Evolutionary conservation across 805 yeast species (phyloP), one percentile per base, ranked within the genome.

Genomic region (Kodamaea kaohsiungensis): DNA sequence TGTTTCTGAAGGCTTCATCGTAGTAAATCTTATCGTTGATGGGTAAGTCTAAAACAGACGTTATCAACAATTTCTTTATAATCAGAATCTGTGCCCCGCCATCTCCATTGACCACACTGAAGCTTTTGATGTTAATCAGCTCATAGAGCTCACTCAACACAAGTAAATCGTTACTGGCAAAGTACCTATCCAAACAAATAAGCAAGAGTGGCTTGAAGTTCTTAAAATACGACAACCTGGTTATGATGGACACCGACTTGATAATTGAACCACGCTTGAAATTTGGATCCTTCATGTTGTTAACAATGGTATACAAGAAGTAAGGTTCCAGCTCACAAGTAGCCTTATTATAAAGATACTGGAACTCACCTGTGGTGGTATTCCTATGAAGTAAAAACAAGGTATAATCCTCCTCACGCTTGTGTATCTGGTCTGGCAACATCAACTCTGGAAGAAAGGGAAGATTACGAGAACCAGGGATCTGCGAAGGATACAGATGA

Each of bases 391-490:
- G 64, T 13, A 85, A 75, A 57, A 85, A 80, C 7, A 80, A 63
- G 0, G 89, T 84, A 58, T 74, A 84, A 62, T 85, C 87, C 53
- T 84, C 85, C n/a, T 70, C 76, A 46, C 81, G 70, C 46, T 79
- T 74, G 59, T 86, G 86, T 47, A 82, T 73, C 61, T 83, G 87
- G 57, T 82, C 82, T 0, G 89, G 88, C 7, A 87, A 72, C 83
- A 86, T 79, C 40, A 85, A 62, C 61, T 81, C 87, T 1, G 87
- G 82, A 47, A 81, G 60, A 49, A 71, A 68, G 39, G 65, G 61
- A 46, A 76, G 61, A 49, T 64, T 80, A 69, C 56, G 52, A 35
- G 66, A 53, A 17, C 78, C 80, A 1, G 77, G 76, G 5, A 72
- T 57, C 17, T 60, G 64, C 12, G 62, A 54, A 0, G 96, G 93